Percentiles rank a stretch among this genome's conserved stretches.
Evolutionary conservation across 75 land plant genomes (phyloP).

Genomic region (Selaginella moellendorffii): DNA sequence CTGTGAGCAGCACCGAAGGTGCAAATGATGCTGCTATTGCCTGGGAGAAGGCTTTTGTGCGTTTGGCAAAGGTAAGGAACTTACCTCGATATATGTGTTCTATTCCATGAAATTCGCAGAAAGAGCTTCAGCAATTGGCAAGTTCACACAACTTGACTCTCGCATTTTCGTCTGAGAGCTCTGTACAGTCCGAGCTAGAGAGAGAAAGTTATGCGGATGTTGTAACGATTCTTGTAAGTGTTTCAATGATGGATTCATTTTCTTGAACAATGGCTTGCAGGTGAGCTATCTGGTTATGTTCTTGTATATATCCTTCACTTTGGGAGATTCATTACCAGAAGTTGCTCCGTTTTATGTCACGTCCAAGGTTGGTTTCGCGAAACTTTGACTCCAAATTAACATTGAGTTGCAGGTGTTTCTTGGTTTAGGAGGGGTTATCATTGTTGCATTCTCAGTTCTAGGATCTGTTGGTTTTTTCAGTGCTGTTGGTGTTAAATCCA

Average conservation of each 20-base stretch:
- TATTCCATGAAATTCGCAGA: constrained; percentile 26
- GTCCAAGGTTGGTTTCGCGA: constrained; percentile 68
- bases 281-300: constrained; percentile 96
- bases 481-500: constrained; percentile 87
- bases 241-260: neutral
- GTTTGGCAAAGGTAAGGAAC: constrained; percentile 43
- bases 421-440: constrained; percentile 79
- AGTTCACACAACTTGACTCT: constrained; percentile 52
- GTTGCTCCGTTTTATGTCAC: constrained; percentile 61
- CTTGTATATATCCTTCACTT: constrained; percentile 72
- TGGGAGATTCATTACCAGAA: constrained; percentile 55
- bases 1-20: constrained; percentile 38
- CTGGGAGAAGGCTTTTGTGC: constrained; percentile 89
- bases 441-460: constrained; percentile 84
- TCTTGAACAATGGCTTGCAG: constrained; percentile 22
- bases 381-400: no score
- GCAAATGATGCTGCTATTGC: constrained; percentile 59
- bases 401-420: constrained; percentile 67
- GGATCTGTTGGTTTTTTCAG: constrained; percentile 94
- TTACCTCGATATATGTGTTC: neutral
- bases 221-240: constrained; percentile 59
- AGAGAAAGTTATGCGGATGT: constrained; percentile 94
- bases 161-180: constrained; percentile 88
- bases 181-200: constrained; percentile 76
- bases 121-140: constrained; percentile 62